A percentile compares a stretch with the other conserved stretches of the same genome.
phyloP scores from a whole-genome alignment of 768 basidiomycete species.

The Tylopilus vinaceipallidus region DNA sequence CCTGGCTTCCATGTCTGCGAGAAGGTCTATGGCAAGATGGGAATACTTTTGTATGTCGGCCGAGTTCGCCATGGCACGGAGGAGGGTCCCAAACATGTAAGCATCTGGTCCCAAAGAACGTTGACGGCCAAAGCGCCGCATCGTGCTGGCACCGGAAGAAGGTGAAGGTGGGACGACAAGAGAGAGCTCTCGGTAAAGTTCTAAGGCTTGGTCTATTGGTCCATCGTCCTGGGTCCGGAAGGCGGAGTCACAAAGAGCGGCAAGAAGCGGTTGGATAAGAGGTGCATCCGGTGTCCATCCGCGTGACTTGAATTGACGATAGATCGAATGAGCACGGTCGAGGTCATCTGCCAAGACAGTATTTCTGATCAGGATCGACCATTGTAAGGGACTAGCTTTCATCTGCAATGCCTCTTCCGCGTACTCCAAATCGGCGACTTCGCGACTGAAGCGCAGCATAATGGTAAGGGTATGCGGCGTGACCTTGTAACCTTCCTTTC shows the following conservation, averaged over 20 bases:
- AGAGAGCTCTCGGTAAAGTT: constrained; percentile 49
- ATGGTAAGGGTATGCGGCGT: constrained; percentile 35
- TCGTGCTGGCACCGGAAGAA: constrained; percentile 8
- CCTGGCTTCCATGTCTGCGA: constrained; percentile 65
- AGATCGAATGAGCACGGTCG: constrained; percentile 46
- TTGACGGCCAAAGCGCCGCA: constrained; percentile 23
- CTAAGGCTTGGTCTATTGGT: constrained; percentile 52
- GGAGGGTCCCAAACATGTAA: constrained; percentile 52
- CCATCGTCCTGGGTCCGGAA: constrained; percentile 37
- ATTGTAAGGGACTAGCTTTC: constrained; percentile 43
- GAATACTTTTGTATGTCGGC: constrained; percentile 50
- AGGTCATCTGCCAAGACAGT: constrained; percentile 39
- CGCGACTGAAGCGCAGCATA: constrained; percentile 43
- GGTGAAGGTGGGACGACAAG: constrained; percentile 29
- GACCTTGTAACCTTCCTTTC: constrained; percentile 33
- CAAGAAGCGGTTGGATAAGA: constrained; percentile 56
- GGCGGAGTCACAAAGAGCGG: constrained; percentile 42
- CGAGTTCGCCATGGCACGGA: constrained; percentile 45
- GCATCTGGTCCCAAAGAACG: constrained; percentile 47
- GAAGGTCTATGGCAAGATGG: constrained; percentile 45
- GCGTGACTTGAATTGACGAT: constrained; percentile 41
- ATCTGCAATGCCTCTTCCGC: constrained; percentile 42
- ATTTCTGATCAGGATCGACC: constrained; percentile 57
- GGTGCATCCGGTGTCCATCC: constrained; percentile 48
- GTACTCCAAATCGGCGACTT: constrained; percentile 40